Base-by-base conservation (phyloP, 2,329 filamentous ascomycete genomes). In the Pestalotiopsis sp. region DNA sequence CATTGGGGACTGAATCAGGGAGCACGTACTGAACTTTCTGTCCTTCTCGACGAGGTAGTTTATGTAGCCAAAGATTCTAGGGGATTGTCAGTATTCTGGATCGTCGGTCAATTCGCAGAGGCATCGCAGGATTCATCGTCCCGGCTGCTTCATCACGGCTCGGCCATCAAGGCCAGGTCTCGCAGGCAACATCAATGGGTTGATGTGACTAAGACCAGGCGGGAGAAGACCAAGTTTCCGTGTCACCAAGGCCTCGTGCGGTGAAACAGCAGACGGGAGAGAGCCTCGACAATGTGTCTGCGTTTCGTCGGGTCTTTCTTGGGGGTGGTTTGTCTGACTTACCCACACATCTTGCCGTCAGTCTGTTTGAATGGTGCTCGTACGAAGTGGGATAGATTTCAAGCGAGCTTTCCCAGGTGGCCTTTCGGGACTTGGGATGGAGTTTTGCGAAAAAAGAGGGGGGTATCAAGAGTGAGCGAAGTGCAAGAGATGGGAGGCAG, bases 31-130 rank as follows among this genome's bases (percentile, higher is more conserved):
- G 85, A 92, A 97, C 84, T 93, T 95, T 82, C 96, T 91, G 86
- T 98, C 95, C 90, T 97, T 98, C 89, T 98, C 96, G 81, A 98
- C 94, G 82, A 98, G 87, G 85, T 98, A 98, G 87, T 98, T 98
- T 87, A 98, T 93, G 88, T 98, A 98, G 78, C 95, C 95, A 86
- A 98, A 97, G 84, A 96, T 97, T 39, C 25, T 20, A 59, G 7
- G 25, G 14, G 13, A n/a, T 13, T 59, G 56, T 59, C 25, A 59
- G 56, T 25, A 12, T 20, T 60, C 25, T 62, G 31, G 12, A 17
- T 5, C 7, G 9, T 27, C 2, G 13, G 17, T 52, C n/a, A 20
- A 23, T 6, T 52, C 6, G 45, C 9, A 52, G 45, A 52, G 45
- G 17, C 45, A 52, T 52, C 45, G 45, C 45, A n/a, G 17, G 45